phyloP scores from a whole-genome alignment of 169 alveolate species.

The Plasmodium vinckei region DNA sequence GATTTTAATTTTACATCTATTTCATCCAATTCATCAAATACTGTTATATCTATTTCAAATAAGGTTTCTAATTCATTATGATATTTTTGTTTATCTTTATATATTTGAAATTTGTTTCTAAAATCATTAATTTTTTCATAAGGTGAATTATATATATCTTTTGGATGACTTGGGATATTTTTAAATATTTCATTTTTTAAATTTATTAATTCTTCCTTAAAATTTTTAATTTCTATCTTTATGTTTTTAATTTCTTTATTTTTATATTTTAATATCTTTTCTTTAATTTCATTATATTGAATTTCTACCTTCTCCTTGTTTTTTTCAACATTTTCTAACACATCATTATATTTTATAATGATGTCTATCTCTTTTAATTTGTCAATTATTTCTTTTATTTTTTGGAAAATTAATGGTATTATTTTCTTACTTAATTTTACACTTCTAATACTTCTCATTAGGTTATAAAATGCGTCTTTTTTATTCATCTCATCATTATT shows the following conservation, averaged over 20 bases:
- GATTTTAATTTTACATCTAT: slow-evolving; percentile 89
- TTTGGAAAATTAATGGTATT: slow-evolving; percentile 61
- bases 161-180: slow-evolving; percentile 77
- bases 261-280: slow-evolving; percentile 82
- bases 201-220: slow-evolving; percentile 78
- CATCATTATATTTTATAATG: slow-evolving; percentile 59
- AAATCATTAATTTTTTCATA: slow-evolving; percentile 87
- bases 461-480: slow-evolving; percentile 63
- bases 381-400: slow-evolving; percentile 56
- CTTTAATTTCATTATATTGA: slow-evolving; percentile 89
- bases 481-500: slow-evolving; percentile 11
- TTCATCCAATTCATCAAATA: slow-evolving; percentile 92
- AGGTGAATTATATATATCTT: slow-evolving; percentile 79
- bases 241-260: slow-evolving; percentile 68
- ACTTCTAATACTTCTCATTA: slow-evolving; percentile 64
- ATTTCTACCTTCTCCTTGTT: slow-evolving; percentile 91
- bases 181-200: slow-evolving; percentile 80
- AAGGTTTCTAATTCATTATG: slow-evolving; percentile 94
- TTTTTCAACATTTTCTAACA: slow-evolving; percentile 71
- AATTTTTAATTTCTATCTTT: slow-evolving; percentile 33
- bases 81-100: slow-evolving; percentile 89
- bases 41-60: slow-evolving; percentile 93
- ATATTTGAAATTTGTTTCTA: slow-evolving; percentile 83
- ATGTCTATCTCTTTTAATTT: slow-evolving; percentile 54
- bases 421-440: slow-evolving; percentile 62